Base-by-base conservation (phyloP, 805 yeast species). In the Saturnispora zaruensis region DNA sequence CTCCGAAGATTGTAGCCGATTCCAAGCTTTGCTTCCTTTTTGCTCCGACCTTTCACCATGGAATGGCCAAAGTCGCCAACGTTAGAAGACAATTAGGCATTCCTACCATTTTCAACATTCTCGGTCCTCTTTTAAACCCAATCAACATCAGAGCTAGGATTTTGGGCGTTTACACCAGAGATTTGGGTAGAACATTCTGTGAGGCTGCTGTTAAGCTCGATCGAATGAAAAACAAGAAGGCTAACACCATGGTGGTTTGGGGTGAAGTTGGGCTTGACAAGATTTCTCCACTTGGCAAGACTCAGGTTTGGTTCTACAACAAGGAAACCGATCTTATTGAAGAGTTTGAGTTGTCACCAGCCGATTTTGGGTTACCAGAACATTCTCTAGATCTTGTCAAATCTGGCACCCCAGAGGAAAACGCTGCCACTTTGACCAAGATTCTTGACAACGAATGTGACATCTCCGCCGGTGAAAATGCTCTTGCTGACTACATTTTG, bases 51-150 rank as follows among this genome's bases (percentile, higher is more conserved):
- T 93, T 90, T 73, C 98, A 93, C 65, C 84, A 85, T 11, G 95
- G 91, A 4, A 86, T 93, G 95, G 87, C 79, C 40, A 73, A 75
- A 48, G 93, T 91, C 7, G 95, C 90, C 1, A 72, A 75, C 18
- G 68, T 93, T n/a, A 75, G 99, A 59, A 76, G 83, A 41, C 71
- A 78, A 25, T 66, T 93, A 51, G 96, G 96, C 0, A 77, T 91
- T 9, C 98, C 98, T 2, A 84, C 98, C 1, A 87, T 93, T 23
- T 93, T 93, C 75, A 93, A 93, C 66, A 82, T 93, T 11, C 69
- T 93, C 52, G 99, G 99, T 0, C 99, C 99, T 1, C 69, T 93
- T 53, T 71, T 93, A 55, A 95, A 93, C 70, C 99, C 99, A 3
- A 87, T 87, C 7, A 89, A 89, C 2, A 66, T 79, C 40, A 75